Evolutionary conservation across 805 yeast species (phyloP), one percentile per base, ranked within the genome.

Genomic region (Metschnikowia drakensbergensis): DNA sequence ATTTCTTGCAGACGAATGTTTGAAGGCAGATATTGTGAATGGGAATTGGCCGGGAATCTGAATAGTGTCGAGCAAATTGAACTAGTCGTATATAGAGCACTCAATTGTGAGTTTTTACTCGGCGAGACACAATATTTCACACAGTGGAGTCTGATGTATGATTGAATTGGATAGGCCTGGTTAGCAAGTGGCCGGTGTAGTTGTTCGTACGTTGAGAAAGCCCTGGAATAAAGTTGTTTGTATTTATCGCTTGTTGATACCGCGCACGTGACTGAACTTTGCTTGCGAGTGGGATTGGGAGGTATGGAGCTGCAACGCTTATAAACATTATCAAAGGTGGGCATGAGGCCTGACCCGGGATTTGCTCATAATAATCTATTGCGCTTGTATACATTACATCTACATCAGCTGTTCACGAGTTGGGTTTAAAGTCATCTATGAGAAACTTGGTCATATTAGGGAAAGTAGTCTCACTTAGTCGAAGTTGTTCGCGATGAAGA

Each of bases 401-500:
- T 25, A n/a, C 26, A n/a, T 26, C 8, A 13, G 10, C 6, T 25
- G 26, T 5, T 37, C 17, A 37, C 5, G 11, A 4, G 13, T 26
- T 7, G 29, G n/a, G 5, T 23, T 26, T 26, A 5, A 4, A 37
- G 11, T 37, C 39, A 17, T 30, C 39, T 6, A 37, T 11, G 29
- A 31, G 29, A 37, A 37, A 37, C 22, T n/a, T 37, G 10, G 7
- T 25, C 39, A 37, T 37, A 37, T 37, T 23, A 37, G 17, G 17
- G 17, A 17, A 17, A 17, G 17, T 17, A 17, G 17, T 17, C 17
- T n/a, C 23, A 5, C 26, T 40, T 36, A 40, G 13, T 40, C 43
- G 9, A 40, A 32, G 13, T 40, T 30, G 22, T 40, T 31, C 13
- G 66, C 61, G 36, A 54, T 58, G 37, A 60, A 54, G 13, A 71